A percentile compares a stretch with the other conserved stretches of the same genome.
Conservation (phyloP, 2,329 filamentous ascomycete genomes). For the Fusarium aywerte region DNA sequence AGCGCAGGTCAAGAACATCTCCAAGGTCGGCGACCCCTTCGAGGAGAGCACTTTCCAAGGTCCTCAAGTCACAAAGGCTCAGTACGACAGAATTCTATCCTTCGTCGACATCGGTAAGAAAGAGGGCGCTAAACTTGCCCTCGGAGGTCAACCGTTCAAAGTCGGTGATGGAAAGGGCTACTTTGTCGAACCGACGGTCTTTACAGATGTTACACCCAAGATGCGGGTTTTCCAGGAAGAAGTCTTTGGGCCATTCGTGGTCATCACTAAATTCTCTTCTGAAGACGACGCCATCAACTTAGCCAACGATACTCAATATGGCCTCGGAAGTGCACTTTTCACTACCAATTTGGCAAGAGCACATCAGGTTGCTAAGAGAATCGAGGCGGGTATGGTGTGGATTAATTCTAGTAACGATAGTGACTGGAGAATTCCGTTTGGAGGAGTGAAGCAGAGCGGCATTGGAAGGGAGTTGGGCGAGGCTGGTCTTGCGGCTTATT, state of each 20-base stretch:
- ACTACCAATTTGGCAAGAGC: slow-evolving; percentile 65
- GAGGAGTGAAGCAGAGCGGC: slow-evolving; percentile 61
- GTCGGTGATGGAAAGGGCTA: slow-evolving; percentile 55
- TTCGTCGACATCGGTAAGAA: slow-evolving; percentile 77
- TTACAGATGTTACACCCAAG: slow-evolving; percentile 54
- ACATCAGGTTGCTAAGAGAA: slow-evolving; percentile 62
- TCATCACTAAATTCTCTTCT: slow-evolving; percentile 55
- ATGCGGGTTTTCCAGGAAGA: slow-evolving; percentile 61
- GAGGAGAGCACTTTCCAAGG: slow-evolving; percentile 76
- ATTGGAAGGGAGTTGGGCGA: slow-evolving; percentile 59
- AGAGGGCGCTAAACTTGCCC: slow-evolving; percentile 74
- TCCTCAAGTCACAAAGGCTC: slow-evolving; percentile 76
- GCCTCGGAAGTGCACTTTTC: slow-evolving; percentile 70
- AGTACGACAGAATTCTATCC: slow-evolving; percentile 75
- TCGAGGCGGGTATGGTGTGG: slow-evolving; percentile 70
- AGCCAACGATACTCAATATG: slow-evolving; percentile 67
- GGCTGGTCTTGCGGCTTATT: slow-evolving; percentile 57
- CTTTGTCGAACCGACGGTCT: slow-evolving; percentile 60
- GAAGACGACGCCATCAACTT: slow-evolving; percentile 56
- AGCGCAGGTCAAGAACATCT: slow-evolving; percentile 52
- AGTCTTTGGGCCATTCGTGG: slow-evolving; percentile 59
- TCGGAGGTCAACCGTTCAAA: slow-evolving; percentile 63
- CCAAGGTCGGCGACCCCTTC: slow-evolving; percentile 77
- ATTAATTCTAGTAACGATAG: slow-evolving; percentile 61
- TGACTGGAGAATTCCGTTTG: slow-evolving; percentile 58